Evolutionary conservation across 2,329 filamentous ascomycete species (phyloP).

Genomic region (Phialocephala sp.): DNA sequence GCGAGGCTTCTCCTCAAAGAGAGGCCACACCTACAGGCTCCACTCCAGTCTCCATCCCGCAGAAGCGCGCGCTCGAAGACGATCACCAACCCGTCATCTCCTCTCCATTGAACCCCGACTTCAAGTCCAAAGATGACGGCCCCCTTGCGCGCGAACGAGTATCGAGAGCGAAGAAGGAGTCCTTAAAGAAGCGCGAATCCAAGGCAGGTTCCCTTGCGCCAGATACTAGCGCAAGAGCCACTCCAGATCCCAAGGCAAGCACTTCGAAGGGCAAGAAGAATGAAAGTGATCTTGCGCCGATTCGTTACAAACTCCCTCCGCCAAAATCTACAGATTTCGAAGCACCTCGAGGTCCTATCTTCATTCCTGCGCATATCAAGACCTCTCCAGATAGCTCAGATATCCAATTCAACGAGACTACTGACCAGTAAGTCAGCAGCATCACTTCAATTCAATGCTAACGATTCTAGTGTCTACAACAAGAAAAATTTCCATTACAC

Average conservation of each 20-base stretch:
- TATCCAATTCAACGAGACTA: slow-evolving; percentile 66
- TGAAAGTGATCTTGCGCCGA: slow-evolving; percentile 51
- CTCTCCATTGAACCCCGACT: slow-evolving; percentile 76
- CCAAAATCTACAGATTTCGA: slow-evolving; percentile 68
- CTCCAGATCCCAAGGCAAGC: slow-evolving; percentile 58
- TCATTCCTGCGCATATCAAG: slow-evolving; percentile 61
- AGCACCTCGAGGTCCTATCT: slow-evolving; percentile 60
- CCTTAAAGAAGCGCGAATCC: slow-evolving; percentile 71
- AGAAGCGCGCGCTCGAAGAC: slow-evolving; percentile 71
- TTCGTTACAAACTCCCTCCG: slow-evolving; percentile 68
- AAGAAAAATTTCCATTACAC: slow-evolving; percentile 84
- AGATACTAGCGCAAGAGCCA: slow-evolving; percentile 58
- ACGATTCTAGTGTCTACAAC: slow-evolving; percentile 58
- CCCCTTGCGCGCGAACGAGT: slow-evolving; percentile 42
- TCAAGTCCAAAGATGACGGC: slow-evolving; percentile 50
- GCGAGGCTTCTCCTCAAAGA: slow-evolving; percentile 30
- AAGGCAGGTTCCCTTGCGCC: slow-evolving; percentile 52
- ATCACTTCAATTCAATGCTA: slow-evolving; percentile 18
- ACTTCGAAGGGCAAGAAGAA: slow-evolving; percentile 44
- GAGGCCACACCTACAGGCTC: slow-evolving; percentile 50
- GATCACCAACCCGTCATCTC: slow-evolving; percentile 73
- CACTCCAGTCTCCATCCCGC: slow-evolving; percentile 53
- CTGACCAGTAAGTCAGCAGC: slow-evolving; percentile 61
- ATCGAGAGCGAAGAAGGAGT: slow-evolving; percentile 66
- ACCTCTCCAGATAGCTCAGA: slow-evolving; percentile 54